These are phyloP conservation scores for Claviceps sp. DNA, from an alignment of 2,329 filamentous ascomycete species.

Conservation along the genomic window DNA sequence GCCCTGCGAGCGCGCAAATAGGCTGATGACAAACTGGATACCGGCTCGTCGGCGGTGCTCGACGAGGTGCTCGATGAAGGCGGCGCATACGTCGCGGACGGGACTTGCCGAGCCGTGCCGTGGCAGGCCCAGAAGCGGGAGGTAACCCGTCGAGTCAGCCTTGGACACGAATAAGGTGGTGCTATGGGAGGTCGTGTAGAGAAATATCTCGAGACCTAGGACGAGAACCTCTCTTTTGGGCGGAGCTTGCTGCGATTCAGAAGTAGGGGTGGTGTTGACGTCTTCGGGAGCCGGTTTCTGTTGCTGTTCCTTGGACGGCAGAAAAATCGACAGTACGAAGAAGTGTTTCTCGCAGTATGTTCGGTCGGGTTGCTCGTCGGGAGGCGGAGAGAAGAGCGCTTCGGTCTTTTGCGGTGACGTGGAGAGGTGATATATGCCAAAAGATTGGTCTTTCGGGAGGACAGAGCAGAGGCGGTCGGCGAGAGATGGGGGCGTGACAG, in stretches of 20 bases:
- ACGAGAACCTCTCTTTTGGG: constrained; percentile 45
- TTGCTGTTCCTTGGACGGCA: constrained; percentile 1
- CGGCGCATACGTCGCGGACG: constrained; percentile 57
- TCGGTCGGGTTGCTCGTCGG: constrained; percentile 54
- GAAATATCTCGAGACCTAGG: constrained; percentile 73
- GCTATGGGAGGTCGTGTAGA: constrained; percentile 69
- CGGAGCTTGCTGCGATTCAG: background rate
- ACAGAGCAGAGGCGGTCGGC: constrained; percentile 26
- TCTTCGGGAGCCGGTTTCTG: background rate
- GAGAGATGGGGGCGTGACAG: background rate
- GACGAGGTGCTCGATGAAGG: constrained; percentile 66
- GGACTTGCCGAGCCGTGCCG: constrained; percentile 54
- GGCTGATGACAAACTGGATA: constrained; percentile 62
- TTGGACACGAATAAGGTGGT: constrained; percentile 93
- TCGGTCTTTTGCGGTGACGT: constrained; percentile 64
- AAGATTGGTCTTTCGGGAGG: constrained; percentile 40
- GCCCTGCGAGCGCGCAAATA: constrained; percentile 83
- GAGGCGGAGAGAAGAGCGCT: constrained; percentile 68
- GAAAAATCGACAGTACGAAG: constrained; percentile 37
- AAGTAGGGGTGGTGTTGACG: background rate
- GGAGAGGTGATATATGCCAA: constrained; percentile 75
- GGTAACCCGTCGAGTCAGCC: constrained; percentile 87
- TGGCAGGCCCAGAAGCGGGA: constrained; percentile 52
- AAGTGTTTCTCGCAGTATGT: constrained; percentile 85
- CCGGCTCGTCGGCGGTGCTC: constrained; percentile 49